Percentiles rank a stretch among this genome's conserved stretches.
phyloP scores from a whole-genome alignment of 257 asterid genomes.

The Penstemon eatonii region DNA sequence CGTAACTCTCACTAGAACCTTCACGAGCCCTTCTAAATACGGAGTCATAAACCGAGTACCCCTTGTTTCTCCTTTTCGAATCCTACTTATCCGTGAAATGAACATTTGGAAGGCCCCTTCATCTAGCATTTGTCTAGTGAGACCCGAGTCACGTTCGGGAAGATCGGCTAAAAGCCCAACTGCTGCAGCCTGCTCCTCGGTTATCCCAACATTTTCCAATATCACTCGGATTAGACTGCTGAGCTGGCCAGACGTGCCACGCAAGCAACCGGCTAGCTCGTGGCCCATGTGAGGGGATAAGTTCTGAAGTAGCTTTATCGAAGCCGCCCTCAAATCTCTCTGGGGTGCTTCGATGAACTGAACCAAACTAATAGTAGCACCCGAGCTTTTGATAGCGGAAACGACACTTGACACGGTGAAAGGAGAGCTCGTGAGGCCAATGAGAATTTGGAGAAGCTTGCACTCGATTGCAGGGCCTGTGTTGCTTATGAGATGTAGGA shows the following conservation, averaged over 20 bases:
- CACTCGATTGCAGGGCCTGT: slow-evolving; percentile 94
- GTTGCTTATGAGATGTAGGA: slow-evolving; percentile 84
- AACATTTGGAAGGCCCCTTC: slow-evolving; percentile 67
- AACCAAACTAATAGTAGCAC: slow-evolving; percentile 81
- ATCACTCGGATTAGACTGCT: slow-evolving; percentile 64
- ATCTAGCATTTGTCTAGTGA: slow-evolving; percentile 76
- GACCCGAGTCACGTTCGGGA: slow-evolving; percentile 77
- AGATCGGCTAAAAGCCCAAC: slow-evolving; percentile 80
- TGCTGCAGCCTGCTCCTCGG: slow-evolving; percentile 93
- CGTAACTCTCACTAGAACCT: slow-evolving; percentile 78
- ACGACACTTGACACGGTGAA: slow-evolving; percentile 66
- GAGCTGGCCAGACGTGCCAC: slow-evolving; percentile 76
- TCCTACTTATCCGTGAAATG: slow-evolving; percentile 52
- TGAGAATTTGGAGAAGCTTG: slow-evolving; percentile 89
- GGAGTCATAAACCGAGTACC: slow-evolving; percentile 84
- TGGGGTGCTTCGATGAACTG: slow-evolving; percentile 94
- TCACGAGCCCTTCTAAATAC: slow-evolving; percentile 85
- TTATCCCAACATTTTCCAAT: slow-evolving; percentile 61
- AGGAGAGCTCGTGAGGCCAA: slow-evolving; percentile 73
- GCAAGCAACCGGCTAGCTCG: slow-evolving; percentile 71
- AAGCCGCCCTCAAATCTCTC: slow-evolving; percentile 75
- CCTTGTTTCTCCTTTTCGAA: slow-evolving; percentile 78
- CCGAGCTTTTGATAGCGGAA: slow-evolving; percentile 82
- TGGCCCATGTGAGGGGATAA: slow-evolving; percentile 84
- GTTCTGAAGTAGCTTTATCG: slow-evolving; percentile 77